These are phyloP conservation scores for Candida piceae DNA, from an alignment of 805 yeast species.

Conservation along the genomic window DNA sequence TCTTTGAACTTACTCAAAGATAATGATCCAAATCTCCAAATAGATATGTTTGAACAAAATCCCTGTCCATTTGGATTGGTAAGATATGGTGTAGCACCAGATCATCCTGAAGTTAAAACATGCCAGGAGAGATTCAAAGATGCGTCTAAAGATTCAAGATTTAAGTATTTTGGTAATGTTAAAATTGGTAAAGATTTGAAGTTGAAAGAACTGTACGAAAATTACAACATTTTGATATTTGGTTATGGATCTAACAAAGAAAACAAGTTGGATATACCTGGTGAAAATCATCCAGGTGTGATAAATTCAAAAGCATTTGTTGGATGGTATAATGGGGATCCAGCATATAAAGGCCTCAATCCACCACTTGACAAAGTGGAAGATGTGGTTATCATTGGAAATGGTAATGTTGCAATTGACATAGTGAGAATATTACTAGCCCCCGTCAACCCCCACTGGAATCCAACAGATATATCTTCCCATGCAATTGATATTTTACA, in stretches of 20 bases:
- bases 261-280: constrained; percentile 51
- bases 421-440: constrained; percentile 75
- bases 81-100: constrained; percentile 98
- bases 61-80: constrained; percentile 92
- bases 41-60: constrained; percentile 76
- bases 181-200: constrained; percentile 59
- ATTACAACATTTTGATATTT: constrained; percentile 69
- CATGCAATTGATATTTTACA: constrained; percentile 52
- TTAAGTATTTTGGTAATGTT: constrained; percentile 68
- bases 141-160: constrained; percentile 31
- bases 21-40: constrained; percentile 22
- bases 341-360: constrained; percentile 43
- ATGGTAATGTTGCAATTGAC: constrained; percentile 95
- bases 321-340: constrained; percentile 95
- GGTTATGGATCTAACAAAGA: constrained; percentile 78
- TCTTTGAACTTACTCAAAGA: constrained; percentile 61
- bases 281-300: constrained; percentile 60
- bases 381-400: constrained; percentile 81
- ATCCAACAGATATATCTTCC: constrained; percentile 65
- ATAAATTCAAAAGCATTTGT: constrained; percentile 82
- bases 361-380: constrained; percentile 60
- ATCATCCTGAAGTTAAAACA: constrained; percentile 93
- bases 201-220: constrained; percentile 42
- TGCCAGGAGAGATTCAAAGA: constrained; percentile 73
- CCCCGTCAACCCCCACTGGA: constrained; percentile 47